phyloP scores from a whole-genome alignment of 441 rosid species.

The Bruguiera hainesii region DNA sequence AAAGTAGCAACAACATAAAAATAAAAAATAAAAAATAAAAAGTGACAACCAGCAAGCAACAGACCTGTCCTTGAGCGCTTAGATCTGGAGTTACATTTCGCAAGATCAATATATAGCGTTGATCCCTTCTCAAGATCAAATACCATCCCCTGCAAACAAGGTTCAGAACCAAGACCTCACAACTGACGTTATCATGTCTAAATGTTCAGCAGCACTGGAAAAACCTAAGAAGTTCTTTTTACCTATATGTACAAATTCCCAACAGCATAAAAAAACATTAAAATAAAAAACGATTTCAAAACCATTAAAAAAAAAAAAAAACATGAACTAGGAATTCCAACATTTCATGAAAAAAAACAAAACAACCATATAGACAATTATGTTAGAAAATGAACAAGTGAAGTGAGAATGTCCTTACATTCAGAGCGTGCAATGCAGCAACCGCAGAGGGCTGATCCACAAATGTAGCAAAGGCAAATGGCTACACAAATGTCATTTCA shows the following conservation, averaged over 20 bases:
- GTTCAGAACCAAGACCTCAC: conserved; percentile 16
- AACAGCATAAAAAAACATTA: too few relatives aligned
- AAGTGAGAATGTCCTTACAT: conserved; percentile 37
- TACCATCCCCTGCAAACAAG: conserved; percentile 67
- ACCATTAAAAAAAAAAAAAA: too few relatives aligned
- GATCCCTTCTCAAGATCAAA: conserved; percentile 89
- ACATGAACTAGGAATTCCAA: too few relatives aligned
- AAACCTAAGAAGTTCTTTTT: too few relatives aligned
- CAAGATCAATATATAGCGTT: conserved; percentile 70
- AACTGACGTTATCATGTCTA: background rate
- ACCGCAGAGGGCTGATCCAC: conserved; percentile 57
- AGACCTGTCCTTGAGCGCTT: conserved; percentile 77
- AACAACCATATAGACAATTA: background rate
- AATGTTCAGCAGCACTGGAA: too few relatives aligned
- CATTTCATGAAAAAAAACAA: background rate
- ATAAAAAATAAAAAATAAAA: background rate
- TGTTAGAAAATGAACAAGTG: background rate
- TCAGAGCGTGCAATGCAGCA: conserved; percentile 55
- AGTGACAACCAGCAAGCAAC: conserved; percentile 15
- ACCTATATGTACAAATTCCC: too few relatives aligned
- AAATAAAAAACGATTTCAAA: too few relatives aligned
- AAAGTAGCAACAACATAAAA: conserved; percentile 6
- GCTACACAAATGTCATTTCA: conserved; percentile 26
- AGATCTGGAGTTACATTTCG: conserved; percentile 81
- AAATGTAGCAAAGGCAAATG: conserved; percentile 70